Base-by-base conservation (phyloP, 768 basidiomycete genomes). In the Rhodocollybia butyracea region DNA sequence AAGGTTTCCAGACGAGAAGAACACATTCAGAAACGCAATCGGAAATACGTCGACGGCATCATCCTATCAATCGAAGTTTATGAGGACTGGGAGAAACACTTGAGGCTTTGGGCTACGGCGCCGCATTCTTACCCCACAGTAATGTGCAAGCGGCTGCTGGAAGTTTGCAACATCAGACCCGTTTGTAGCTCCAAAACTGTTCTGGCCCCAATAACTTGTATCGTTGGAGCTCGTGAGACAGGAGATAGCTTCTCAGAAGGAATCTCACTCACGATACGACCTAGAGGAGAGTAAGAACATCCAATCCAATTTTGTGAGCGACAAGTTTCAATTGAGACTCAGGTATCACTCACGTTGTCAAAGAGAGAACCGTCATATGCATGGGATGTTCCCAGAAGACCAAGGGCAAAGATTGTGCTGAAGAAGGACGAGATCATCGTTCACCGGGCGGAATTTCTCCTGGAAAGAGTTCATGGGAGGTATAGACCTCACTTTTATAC, bases 151-250 rank as follows among this genome's bases (percentile, higher is more conserved):
- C n/a, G 76, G 70, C 64, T 86, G 77, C 71, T 88, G 85, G 57
- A 70, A 86, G 61, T 84, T 75, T 29, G 81, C 76, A 1, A 73
- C 66, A 56, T 86, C 76, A 21, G 63, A 64, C 15, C 64, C 51
- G 57, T 79, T 73, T 5, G 70, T 72, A 10, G 85, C 86, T 38
- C 87, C 86, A 56, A 86, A 86, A 1, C 87, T 87, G 60, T 88
- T 84, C 66, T 89, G 86, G 56, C 87, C 88, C 84, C 84, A 88
- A 64, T 87, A 88, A 30, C 85, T n/a, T n/a, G n/a, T 86, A 64
- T 21, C 32, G 38, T 26, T 19, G 39, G 42, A 56, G 56, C 59
- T 24, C 36, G 39, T 24, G 31, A 22, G 34, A 48, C 22, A 13
- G 8, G 22, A 43, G 41, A 30, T 51, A 26, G 17, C 26, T 50